Base-by-base conservation (phyloP, 345 rosid genomes). In the Eucalyptus decipiens region DNA sequence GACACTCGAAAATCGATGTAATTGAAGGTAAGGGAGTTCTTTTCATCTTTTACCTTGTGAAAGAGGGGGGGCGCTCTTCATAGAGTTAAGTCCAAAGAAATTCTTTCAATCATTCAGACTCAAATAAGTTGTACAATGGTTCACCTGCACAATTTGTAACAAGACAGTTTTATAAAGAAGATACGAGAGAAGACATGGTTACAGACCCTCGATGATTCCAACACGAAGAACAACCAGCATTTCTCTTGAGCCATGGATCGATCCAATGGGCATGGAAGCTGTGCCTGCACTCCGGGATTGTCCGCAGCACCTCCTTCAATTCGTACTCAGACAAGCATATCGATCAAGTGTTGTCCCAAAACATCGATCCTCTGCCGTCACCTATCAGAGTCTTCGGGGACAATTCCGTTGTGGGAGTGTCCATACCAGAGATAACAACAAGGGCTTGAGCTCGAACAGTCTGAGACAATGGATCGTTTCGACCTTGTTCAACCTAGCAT, bases 181-280 rank as follows among this genome's bases (percentile, higher is more conserved):
- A 28, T 45, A 43, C 9, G 23, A 18, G 56, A 51, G 56, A 51
- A 51, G 23, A 51, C 18, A 51, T 19, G 89, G 56, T 72, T 26
- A 48, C 83, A 50, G 69, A 54, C 11, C 92, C 94, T 2, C 93
- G 95, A 10, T 92, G 91, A 54, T 95, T 94, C 47, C 97, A 92
- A 88, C 97, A 96, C 42, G 95, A 28, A 0, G 97, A 97, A 88
- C 96, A 95, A 6, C 96, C 90, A 1, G 92, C 93, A 34, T 95
- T 95, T 88, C 90, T 42, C 87, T 89, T 91, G 54, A 96, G 93
- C 97, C 97, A 96, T 88, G 92, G 93, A 85, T 95, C 94, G 19
- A 95, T 90, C 87, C 99, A 94, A 8, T 91, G 91, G 2, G 93
- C 94, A 72, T 94, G 99, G 89, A 95, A 96, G 90, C 92, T 93